Evolutionary conservation across 2,329 filamentous ascomycete species (phyloP).

Genomic region (Xylaria arbuscula): DNA sequence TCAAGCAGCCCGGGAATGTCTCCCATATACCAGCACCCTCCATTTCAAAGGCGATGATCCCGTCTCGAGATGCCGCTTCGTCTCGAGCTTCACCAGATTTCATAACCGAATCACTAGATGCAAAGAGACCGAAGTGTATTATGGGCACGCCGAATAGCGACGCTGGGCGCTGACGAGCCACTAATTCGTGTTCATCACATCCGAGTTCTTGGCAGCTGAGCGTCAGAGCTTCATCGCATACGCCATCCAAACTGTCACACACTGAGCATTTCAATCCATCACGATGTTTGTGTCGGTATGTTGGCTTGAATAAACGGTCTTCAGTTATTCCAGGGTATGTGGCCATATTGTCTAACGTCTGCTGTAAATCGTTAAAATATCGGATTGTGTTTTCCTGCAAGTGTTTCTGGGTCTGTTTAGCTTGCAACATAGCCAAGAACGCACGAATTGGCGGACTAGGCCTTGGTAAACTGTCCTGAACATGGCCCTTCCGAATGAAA

Average conservation of each 20-base stretch:
- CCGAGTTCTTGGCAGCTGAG: slow-evolving; percentile 10
- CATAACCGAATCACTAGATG: slow-evolving; percentile 22
- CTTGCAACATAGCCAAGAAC: slow-evolving; percentile 4
- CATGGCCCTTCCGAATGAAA: too few relatives aligned
- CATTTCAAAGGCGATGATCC: slow-evolving; percentile 21
- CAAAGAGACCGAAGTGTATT: slow-evolving; percentile 20
- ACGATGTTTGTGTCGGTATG: slow-evolving; percentile 4
- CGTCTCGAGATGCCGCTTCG: background rate
- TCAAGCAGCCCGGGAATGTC: background rate
- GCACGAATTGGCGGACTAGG: background rate
- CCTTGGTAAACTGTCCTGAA: too few relatives aligned
- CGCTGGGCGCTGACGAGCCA: background rate
- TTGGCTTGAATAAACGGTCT: slow-evolving; percentile 9
- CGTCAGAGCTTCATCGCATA: slow-evolving; percentile 5
- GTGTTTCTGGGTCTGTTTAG: background rate
- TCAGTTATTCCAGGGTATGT: slow-evolving; percentile 1
- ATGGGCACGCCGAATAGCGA: background rate
- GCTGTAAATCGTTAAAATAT: slow-evolving; percentile 2
- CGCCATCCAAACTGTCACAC: background rate
- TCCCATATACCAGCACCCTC: slow-evolving; percentile 18
- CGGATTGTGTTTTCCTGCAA: background rate
- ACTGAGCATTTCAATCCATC: background rate
- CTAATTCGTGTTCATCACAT: slow-evolving; percentile 7
- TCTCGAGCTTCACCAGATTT: slow-evolving; percentile 19
- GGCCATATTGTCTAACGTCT: background rate